Percentiles rank a stretch among this genome's conserved stretches.
Conservation (phyloP, 805 yeast genomes). For the Blastobotrys muscicola region DNA sequence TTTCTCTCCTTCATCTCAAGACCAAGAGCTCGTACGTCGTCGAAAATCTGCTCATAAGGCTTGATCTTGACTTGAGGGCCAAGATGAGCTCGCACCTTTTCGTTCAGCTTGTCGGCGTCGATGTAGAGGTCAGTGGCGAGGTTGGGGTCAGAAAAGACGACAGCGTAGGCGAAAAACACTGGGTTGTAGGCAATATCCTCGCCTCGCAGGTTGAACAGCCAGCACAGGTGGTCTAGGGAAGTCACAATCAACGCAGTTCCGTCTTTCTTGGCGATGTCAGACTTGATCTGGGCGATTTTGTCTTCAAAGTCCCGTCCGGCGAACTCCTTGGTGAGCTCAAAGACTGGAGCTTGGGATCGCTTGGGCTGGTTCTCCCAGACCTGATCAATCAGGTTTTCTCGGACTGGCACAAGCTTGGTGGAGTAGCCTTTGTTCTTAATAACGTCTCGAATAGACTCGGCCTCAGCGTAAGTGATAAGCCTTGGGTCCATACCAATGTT, state of each 20-base stretch:
- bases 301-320: conserved; percentile 55
- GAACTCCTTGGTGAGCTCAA: conserved; percentile 41
- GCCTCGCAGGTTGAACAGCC: conserved; percentile 81
- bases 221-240: conserved; percentile 84
- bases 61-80: conserved; percentile 38
- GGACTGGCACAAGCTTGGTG: conserved; percentile 33
- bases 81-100: conserved; percentile 34
- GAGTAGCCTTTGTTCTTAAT: conserved; percentile 20
- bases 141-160: conserved; percentile 33
- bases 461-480: conserved; percentile 44
- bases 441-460: conserved; percentile 20
- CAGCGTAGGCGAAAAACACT: conserved; percentile 65
- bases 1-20: conserved; percentile 1
- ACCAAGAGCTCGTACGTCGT: conserved; percentile 33
- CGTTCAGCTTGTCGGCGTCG: conserved; percentile 36
- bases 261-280: conserved; percentile 21
- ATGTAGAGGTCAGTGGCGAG: conserved; percentile 42
- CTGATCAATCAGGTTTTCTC: conserved; percentile 59
- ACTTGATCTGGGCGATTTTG: conserved; percentile 42
- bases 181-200: conserved; percentile 80
- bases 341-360: conserved; percentile 42
- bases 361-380: conserved; percentile 72
- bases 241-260: conserved; percentile 46
- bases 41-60: conserved; percentile 51
- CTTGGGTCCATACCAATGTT: conserved; percentile 80